Conservation (phyloP, 148 eudicot species). For the Hydrangea macrophylla region DNA sequence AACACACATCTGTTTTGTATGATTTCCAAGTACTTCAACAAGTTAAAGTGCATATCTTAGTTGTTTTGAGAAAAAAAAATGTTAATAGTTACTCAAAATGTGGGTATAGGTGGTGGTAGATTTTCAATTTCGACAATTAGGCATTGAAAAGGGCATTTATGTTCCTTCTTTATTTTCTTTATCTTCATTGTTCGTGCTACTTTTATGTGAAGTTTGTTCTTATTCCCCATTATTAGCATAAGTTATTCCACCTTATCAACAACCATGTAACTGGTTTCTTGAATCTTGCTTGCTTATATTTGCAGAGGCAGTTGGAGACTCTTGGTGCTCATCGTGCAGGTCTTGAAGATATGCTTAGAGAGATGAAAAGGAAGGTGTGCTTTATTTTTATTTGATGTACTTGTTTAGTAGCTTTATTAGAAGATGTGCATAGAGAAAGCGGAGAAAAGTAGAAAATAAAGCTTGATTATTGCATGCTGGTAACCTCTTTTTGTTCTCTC, state of each 20-base stretch:
- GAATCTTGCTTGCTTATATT: constrained; percentile 16
- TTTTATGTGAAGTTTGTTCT: not conserved
- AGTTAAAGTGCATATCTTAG: too few relatives aligned
- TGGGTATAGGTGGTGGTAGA: too few relatives aligned
- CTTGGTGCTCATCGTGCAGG: constrained; percentile 96
- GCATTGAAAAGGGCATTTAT: too few relatives aligned
- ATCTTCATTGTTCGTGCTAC: not conserved
- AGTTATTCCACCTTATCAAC: not conserved
- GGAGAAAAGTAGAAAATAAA: not conserved
- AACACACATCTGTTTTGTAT: too few relatives aligned
- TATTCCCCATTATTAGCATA: not conserved
- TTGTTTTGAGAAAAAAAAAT: too few relatives aligned
- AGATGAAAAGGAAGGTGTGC: constrained; percentile 91
- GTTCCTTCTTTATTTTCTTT: too few relatives aligned
- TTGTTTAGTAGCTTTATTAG: not conserved
- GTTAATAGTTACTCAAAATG: too few relatives aligned
- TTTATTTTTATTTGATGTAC: not conserved
- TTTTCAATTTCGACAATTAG: too few relatives aligned
- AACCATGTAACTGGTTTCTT: not conserved
- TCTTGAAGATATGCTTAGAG: constrained; percentile 99
- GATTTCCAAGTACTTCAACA: too few relatives aligned
- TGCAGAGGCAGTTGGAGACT: constrained; percentile 90
- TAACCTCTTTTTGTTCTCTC: not conserved
- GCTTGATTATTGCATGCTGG: not conserved
- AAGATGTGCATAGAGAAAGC: not conserved